A percentile compares a stretch with the other conserved stretches of the same genome.
These are phyloP conservation scores for Bolboschoenus planiculmis DNA, from an alignment of 176 grass and related monocot species.

Conservation along the genomic window DNA sequence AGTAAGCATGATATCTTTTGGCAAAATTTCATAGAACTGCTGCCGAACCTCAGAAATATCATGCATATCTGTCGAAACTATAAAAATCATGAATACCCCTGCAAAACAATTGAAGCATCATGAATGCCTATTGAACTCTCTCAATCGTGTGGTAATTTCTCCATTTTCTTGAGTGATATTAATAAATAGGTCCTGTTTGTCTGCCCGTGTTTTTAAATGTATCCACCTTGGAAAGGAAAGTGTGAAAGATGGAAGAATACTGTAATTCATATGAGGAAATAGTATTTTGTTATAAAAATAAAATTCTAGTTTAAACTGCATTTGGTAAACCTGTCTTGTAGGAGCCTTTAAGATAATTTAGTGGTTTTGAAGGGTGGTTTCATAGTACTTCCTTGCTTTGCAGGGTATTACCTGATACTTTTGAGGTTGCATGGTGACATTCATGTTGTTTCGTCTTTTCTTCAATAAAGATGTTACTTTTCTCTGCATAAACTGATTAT, in stretches of 20 bases:
- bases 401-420: not conserved
- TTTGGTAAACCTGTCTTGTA: not conserved
- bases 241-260: not conserved
- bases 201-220: not conserved
- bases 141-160: not conserved
- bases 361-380: not conserved
- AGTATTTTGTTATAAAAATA: not conserved
- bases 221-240: not conserved
- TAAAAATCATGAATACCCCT: not conserved
- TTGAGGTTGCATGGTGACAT: not conserved
- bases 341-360: not conserved
- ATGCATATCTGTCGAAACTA: not conserved
- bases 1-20: conserved; percentile 42
- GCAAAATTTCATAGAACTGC: not conserved
- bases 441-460: not conserved
- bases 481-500: conserved; percentile 12
- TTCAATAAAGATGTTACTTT: conserved; percentile 12
- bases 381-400: not conserved
- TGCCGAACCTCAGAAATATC: not conserved
- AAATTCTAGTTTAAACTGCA: not conserved
- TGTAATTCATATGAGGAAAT: not conserved
- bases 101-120: not conserved
- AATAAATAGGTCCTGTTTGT: not conserved
- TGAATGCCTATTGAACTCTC: not conserved
- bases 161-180: not conserved